Evolutionary conservation across 495 filamentous ascomycete species (phyloP), one percentile per base, ranked within the genome.

Genomic region (Tuber umbilicatum): DNA sequence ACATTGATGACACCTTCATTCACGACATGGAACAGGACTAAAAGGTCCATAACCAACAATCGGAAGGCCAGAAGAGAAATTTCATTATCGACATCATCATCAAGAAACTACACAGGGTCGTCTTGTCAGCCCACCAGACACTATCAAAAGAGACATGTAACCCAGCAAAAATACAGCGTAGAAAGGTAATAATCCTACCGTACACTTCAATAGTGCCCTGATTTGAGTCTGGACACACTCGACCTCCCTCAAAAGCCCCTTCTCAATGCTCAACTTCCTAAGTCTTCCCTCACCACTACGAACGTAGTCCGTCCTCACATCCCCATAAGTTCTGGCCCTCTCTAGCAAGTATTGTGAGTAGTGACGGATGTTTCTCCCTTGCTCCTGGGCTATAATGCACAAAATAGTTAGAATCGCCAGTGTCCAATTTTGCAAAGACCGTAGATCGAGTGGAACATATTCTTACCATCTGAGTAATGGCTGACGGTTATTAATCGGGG

Each of bases 1-100:
- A 99, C 92, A 84, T 97, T 99, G 85, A 99, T 98, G 78, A 96
- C 94, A 37, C 91, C 95, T 84, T 98, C 94, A 78, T 99, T 99
- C 86, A 97, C 90, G 47, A 97, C 92, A 76, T 95, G 92, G 84
- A 97, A 99, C 64, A 99, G 86, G 7, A 90, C 91, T 73, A 99
- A 84, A 39, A 99, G 87, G 83, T 99, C 95, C 79, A 95, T 86
- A 16, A 96, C 95, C 60, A 99, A 84, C 81, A 99, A 86, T 76
- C 95, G 88, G 78, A 99, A 99, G n/a, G 95, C 94, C 5, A 92
- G 94, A 78, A 99, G 87, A 16, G 93, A 97, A 80, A 99, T 97
- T 81, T 99, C 95, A 80, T 98, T 99, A 83, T 98, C 96, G 31
- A 92, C 90, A 77, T 98, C 95, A 73, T 91, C 89, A 70, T 92